Evolutionary conservation across 352 stramenopile species (phyloP), one percentile per base, ranked within the genome.

Genomic region (Globisporangium parvum): DNA sequence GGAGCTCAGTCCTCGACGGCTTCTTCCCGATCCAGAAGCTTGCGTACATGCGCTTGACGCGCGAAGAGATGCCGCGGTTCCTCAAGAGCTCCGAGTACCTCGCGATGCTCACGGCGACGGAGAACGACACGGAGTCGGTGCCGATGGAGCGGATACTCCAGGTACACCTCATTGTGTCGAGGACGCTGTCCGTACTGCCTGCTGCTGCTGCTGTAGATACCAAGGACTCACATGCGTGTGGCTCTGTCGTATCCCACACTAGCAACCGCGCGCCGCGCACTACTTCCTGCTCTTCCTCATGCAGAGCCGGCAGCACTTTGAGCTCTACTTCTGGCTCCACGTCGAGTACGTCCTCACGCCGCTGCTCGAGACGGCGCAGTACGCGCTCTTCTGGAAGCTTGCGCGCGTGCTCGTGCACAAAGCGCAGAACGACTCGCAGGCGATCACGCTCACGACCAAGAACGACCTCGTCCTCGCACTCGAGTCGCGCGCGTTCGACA

Each of bases 211-310:
- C 6, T 58, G 24, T 17, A 14, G 23, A 28, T 53, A 18, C 10
- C 1, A 44, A 5, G 6, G 18, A 8, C 33, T 11, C 20, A 20
- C 23, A 6, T 31, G 0, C 9, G 14, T 59, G 33, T 53, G 20
- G 14, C 31, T 57, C 6, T 56, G 20, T 57, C 28, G 31, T 56
- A 28, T 50, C 39, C 4, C 14, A 14, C 18, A 41, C 12, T 56
- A 78, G 65, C 78, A 94, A 70, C 81, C 80, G 12, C 69, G 84
- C 28, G 81, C 84, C 1, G 84, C 84, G 10, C 84, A 94, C 59
- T 94, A 94, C 55, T 94, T 94, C 60, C 49, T 94, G 39, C 69
- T 94, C 2, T 94, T 91, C 35, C 59, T 94, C 24, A 92, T 94
- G 84, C 81, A 94, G 53, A 91, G 80, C 15, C 76, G 84, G 9